These are phyloP conservation scores for Benincasa hispida DNA, from an alignment of 306 rosid species.

Conservation along the genomic window DNA sequence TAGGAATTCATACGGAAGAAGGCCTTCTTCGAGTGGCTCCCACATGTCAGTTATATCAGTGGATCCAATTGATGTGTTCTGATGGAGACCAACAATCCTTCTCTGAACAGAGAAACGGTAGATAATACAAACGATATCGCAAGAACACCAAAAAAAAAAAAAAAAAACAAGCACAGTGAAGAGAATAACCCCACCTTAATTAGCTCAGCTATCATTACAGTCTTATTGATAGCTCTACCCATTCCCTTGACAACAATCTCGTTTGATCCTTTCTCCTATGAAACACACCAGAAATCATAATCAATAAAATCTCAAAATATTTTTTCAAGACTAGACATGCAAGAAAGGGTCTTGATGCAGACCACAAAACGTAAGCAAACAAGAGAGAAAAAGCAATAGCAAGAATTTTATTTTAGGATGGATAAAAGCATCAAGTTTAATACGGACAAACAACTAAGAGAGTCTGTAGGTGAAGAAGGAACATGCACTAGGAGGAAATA, in stretches of 20 bases:
- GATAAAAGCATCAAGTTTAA: background rate
- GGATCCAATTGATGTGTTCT: constrained; percentile 61
- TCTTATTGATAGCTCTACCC: constrained; percentile 90
- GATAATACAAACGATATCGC: background rate
- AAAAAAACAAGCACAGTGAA: background rate
- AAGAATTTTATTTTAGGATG: background rate
- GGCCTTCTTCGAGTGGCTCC: constrained; percentile 96
- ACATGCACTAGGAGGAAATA: background rate
- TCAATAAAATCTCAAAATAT: background rate
- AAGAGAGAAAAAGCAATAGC: background rate
- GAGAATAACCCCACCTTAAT: constrained; percentile 44
- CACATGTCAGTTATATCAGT: constrained; percentile 74
- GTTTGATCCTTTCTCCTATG: constrained; percentile 60
- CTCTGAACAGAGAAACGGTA: constrained; percentile 38
- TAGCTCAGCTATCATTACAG: constrained; percentile 79
- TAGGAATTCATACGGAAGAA: constrained; percentile 52
- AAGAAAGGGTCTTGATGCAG: background rate
- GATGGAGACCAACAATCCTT: constrained; percentile 78
- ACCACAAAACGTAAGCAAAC: background rate
- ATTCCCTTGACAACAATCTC: constrained; percentile 78
- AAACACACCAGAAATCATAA: background rate
- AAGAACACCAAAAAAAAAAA: background rate
- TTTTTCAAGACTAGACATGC: background rate
- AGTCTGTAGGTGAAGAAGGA: background rate
- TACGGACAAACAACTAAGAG: background rate